Evolutionary conservation across 2,329 filamentous ascomycete species (phyloP).

Genomic region (Penicillium sp.): DNA sequence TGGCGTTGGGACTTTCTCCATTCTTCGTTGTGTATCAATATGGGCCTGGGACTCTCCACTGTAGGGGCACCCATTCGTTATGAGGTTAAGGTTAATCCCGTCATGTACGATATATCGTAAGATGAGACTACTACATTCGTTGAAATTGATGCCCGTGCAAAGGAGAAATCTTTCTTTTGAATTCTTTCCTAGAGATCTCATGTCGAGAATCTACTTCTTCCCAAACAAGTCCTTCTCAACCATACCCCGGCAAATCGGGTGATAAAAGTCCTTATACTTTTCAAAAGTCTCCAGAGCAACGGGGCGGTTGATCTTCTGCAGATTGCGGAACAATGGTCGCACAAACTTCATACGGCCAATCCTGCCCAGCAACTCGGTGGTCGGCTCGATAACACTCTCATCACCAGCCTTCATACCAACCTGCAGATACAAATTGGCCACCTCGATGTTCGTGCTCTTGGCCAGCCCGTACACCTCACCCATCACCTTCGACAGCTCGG

Average conservation of each 20-base stretch:
- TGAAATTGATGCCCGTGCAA: not conserved
- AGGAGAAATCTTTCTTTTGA: not conserved
- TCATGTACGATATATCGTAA: constrained; percentile 20
- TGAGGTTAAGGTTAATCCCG: not conserved
- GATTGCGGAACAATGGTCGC: constrained; percentile 74
- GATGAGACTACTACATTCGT: not conserved
- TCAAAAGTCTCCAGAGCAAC: constrained; percentile 81
- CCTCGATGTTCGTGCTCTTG: constrained; percentile 80
- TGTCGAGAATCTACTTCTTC: constrained; percentile 28
- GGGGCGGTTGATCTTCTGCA: constrained; percentile 73
- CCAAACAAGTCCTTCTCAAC: constrained; percentile 79
- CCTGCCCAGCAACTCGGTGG: constrained; percentile 72
- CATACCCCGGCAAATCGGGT: constrained; percentile 86
- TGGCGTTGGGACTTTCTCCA: constrained; percentile 4
- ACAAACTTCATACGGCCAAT: constrained; percentile 99
- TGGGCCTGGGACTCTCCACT: not conserved
- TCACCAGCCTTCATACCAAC: constrained; percentile 77
- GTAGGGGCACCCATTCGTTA: not conserved
- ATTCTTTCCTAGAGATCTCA: not conserved
- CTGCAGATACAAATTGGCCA: constrained; percentile 77
- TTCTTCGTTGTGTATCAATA: constrained; percentile 3
- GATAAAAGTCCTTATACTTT: constrained; percentile 89
- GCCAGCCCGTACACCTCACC: constrained; percentile 73
- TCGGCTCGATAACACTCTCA: constrained; percentile 66
- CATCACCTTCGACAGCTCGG: constrained; percentile 69